Percentiles rank a stretch among this genome's conserved stretches.
These are phyloP conservation scores for Pestalotiopsis sp. DNA, from an alignment of 2,329 filamentous ascomycete species.

Conservation along the genomic window DNA sequence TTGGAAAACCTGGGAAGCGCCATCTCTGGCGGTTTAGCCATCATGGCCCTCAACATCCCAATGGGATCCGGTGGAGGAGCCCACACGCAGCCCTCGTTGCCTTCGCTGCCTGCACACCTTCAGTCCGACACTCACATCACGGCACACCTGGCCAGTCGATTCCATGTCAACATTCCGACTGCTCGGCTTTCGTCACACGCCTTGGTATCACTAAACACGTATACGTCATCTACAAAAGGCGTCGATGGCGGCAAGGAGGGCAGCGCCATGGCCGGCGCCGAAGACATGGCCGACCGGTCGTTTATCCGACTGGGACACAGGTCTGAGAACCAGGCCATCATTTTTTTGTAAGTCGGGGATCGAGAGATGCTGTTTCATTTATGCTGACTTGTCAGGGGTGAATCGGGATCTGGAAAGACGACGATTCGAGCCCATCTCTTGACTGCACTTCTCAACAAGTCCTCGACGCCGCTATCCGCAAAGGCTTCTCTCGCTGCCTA, in stretches of 20 bases:
- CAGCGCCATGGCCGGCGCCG: conserved; percentile 88
- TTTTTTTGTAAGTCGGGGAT: conserved; percentile 77
- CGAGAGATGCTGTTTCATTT: neutral
- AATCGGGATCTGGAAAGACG: conserved; percentile 95
- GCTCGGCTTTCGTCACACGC: conserved; percentile 89
- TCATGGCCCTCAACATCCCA: conserved; percentile 64
- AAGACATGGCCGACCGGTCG: conserved; percentile 86
- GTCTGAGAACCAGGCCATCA: conserved; percentile 88
- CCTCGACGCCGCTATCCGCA: conserved; percentile 87
- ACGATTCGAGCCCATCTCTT: conserved; percentile 89
- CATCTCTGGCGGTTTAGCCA: conserved; percentile 36
- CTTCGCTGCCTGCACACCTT: conserved; percentile 81
- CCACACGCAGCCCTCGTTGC: conserved; percentile 84
- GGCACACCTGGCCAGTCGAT: conserved; percentile 82
- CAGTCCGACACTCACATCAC: conserved; percentile 80
- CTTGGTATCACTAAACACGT: conserved; percentile 91
- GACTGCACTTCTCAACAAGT: conserved; percentile 83
- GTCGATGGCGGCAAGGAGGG: conserved; percentile 90
- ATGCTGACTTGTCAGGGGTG: conserved; percentile 65
- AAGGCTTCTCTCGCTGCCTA: conserved; percentile 94
- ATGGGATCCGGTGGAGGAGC: conserved; percentile 57
- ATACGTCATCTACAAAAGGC: conserved; percentile 84
- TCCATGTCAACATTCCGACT: conserved; percentile 88
- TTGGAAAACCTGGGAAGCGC: conserved; percentile 23
- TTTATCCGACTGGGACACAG: conserved; percentile 84